These are phyloP conservation scores for Quercus robur DNA, from an alignment of 306 rosid species.

Conservation along the genomic window DNA sequence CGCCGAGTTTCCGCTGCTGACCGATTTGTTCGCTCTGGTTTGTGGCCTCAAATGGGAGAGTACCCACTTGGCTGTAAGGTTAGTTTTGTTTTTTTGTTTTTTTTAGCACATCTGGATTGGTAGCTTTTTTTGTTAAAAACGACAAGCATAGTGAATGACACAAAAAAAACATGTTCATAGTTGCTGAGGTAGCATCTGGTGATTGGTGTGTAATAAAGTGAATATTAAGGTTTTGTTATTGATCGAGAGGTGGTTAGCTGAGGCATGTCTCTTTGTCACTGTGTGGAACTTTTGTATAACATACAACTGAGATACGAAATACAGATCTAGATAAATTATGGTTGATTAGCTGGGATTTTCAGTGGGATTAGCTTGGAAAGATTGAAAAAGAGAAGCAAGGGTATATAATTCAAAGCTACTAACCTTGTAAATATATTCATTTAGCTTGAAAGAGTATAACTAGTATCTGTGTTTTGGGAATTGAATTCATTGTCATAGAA, in stretches of 20 bases:
- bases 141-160: too few species aligned
- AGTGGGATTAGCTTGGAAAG: not conserved
- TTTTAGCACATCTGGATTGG: not conserved
- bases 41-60: slow-evolving; percentile 9
- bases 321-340: not conserved
- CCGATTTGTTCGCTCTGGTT: slow-evolving; percentile 8
- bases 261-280: not conserved
- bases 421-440: not conserved
- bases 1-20: slow-evolving; percentile 8
- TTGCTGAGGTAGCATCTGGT: too few species aligned
- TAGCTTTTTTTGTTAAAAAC: too few species aligned
- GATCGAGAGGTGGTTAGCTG: not conserved
- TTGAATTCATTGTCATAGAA: too few species aligned
- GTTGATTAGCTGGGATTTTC: not conserved
- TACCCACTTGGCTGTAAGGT: slow-evolving; percentile 18
- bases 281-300: not conserved
- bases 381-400: not conserved
- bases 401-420: not conserved
- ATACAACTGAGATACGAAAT: not conserved
- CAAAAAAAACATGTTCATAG: too few species aligned
- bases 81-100: not conserved
- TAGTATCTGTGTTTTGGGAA: too few species aligned
- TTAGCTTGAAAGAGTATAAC: not conserved
- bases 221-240: not conserved
- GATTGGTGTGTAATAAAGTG: too few species aligned